A percentile compares a stretch with the other conserved stretches of the same genome.
These are phyloP conservation scores for Yamadazyma akitaensis DNA, from an alignment of 805 yeast species.

Conservation along the genomic window DNA sequence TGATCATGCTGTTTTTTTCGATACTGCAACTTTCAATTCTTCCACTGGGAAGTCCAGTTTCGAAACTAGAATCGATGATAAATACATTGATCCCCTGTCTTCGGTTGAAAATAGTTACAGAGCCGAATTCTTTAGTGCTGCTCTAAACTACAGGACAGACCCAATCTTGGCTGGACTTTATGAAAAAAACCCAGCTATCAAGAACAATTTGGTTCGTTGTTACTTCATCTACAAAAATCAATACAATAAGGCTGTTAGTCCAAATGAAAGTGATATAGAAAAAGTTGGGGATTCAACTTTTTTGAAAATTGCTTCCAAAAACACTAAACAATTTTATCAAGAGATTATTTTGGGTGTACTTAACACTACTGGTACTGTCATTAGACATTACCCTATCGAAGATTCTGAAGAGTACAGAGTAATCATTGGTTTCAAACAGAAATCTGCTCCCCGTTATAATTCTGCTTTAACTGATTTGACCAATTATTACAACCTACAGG, in stretches of 20 bases:
- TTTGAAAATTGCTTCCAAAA: constrained; percentile 68
- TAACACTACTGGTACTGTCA: constrained; percentile 84
- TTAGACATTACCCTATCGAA: constrained; percentile 78
- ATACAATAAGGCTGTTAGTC: constrained; percentile 16
- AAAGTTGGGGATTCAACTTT: constrained; percentile 77
- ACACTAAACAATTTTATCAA: constrained; percentile 76
- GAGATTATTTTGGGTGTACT: constrained; percentile 67
- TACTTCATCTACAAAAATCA: constrained; percentile 78
- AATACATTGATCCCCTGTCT: constrained; percentile 60
- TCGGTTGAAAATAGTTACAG: constrained; percentile 49
- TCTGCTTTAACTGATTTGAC: constrained; percentile 84
- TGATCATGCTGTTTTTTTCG: constrained; percentile 90
- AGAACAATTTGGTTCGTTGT: constrained; percentile 56
- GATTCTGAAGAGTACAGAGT: constrained; percentile 81
- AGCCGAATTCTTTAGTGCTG: constrained; percentile 76
- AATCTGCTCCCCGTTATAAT: constrained; percentile 80
- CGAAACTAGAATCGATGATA: constrained; percentile 77
- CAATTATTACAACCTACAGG: constrained; percentile 79
- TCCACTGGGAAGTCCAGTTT: constrained; percentile 36
- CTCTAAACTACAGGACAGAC: constrained; percentile 45
- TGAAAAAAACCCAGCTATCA: constrained; percentile 32
- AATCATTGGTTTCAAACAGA: constrained; percentile 82
- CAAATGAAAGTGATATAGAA: constrained; percentile 48
- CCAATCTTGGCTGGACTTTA: constrained; percentile 40
- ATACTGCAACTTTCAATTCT: constrained; percentile 41